These are phyloP conservation scores for Suillus clintonianus DNA, from an alignment of 768 basidiomycete species.

Conservation along the genomic window DNA sequence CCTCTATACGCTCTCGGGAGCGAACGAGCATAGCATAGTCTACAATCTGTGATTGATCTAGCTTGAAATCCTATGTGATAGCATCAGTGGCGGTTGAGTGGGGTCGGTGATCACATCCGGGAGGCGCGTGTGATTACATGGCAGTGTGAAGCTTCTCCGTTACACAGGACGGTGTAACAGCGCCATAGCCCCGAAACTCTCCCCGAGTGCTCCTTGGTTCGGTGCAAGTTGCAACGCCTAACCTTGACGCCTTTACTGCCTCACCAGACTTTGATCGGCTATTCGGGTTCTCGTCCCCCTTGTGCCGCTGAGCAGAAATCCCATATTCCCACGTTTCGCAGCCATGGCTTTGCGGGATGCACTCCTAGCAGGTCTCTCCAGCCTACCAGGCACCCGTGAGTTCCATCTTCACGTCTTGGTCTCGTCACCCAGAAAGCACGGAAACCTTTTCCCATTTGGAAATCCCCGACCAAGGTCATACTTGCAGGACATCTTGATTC, in stretches of 20 bases:
- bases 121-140: not conserved
- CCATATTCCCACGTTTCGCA: conserved; percentile 24
- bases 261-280: not conserved
- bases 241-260: not conserved
- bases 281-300: not conserved
- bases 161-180: not conserved
- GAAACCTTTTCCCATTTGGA: conserved; percentile 75
- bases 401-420: conserved; percentile 78
- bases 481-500: conserved; percentile 75
- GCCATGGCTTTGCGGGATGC: conserved; percentile 58
- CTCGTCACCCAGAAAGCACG: conserved; percentile 66
- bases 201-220: not conserved
- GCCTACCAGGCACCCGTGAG: conserved; percentile 64
- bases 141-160: not conserved
- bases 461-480: conserved; percentile 63
- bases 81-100: not conserved
- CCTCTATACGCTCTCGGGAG: not conserved
- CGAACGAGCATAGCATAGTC: not conserved
- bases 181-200: not conserved
- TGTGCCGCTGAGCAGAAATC: conserved; percentile 7
- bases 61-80: not conserved
- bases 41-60: not conserved
- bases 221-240: not conserved
- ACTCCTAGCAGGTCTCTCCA: conserved; percentile 56
- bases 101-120: not conserved